Evolutionary conservation across 2,329 filamentous ascomycete genomes (phyloP).

Genomic region (Hypoxylon sp.): DNA sequence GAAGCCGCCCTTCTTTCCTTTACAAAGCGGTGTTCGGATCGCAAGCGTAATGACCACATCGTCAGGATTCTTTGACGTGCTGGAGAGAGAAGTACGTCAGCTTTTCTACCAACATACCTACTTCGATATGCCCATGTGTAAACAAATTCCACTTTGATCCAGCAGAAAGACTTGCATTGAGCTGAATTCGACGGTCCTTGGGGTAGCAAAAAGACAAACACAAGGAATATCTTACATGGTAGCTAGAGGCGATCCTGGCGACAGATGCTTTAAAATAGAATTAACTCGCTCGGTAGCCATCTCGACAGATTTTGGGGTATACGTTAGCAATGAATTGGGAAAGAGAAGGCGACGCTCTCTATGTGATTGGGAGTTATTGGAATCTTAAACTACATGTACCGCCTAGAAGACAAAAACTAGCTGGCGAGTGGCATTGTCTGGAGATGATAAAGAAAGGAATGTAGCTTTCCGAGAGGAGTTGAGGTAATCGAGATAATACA

Average conservation of each 20-base stretch:
- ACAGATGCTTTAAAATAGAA: constrained; percentile 89
- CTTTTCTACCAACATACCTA: constrained; percentile 32
- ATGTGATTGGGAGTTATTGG: neutral
- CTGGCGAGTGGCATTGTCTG: constrained; percentile 34
- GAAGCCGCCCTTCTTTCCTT: constrained; percentile 91
- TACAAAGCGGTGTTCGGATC: constrained; percentile 88
- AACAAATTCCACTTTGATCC: neutral
- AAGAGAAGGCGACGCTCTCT: constrained; percentile 8
- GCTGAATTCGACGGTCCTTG: neutral
- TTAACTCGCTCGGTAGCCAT: constrained; percentile 91
- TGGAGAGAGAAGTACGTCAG: constrained; percentile 57
- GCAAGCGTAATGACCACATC: constrained; percentile 97
- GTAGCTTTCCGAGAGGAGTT: constrained; percentile 8
- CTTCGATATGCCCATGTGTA: neutral
- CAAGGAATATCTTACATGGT: constrained; percentile 75
- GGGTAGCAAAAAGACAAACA: constrained; percentile 4
- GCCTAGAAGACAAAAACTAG: constrained; percentile 1
- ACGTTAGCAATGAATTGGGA: neutral
- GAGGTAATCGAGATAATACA: constrained; percentile 22
- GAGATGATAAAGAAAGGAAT: constrained; percentile 40
- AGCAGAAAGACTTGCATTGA: neutral
- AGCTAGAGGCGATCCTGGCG: constrained; percentile 79
- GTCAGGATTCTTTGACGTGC: constrained; percentile 92
- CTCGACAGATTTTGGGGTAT: constrained; percentile 46
- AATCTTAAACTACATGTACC: constrained; percentile 27